These are phyloP conservation scores for Mycosarcoma maydis DNA, from an alignment of 1,284 basidiomycete species.

Conservation along the genomic window DNA sequence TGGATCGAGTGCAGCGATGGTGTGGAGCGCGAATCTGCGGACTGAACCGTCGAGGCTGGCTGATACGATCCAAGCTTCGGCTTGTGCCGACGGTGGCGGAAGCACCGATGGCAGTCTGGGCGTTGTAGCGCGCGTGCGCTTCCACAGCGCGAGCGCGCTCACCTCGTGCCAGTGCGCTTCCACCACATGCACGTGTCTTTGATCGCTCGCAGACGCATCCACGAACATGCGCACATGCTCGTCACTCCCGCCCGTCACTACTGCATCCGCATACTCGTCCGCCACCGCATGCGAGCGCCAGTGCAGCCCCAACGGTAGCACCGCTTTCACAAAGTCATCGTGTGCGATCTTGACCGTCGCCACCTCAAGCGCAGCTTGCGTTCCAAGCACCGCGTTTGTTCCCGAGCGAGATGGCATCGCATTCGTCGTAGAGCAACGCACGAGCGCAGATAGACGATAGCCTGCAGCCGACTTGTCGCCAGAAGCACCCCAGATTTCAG, in stretches of 20 bases:
- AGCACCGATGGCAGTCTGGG: neutral
- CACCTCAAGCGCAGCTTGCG: neutral
- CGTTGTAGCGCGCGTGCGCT: conserved; percentile 4
- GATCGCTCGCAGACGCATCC: too few relatives aligned
- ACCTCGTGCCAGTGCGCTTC: conserved; percentile 63
- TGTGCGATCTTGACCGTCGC: conserved; percentile 3
- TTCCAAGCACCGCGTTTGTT: neutral
- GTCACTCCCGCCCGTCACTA: conserved; percentile 32
- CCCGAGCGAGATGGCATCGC: too few relatives aligned
- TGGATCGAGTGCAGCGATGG: neutral
- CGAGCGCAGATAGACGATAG: conserved; percentile 10
- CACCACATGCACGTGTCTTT: too few relatives aligned
- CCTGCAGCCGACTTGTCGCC: conserved; percentile 22
- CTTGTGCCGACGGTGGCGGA: neutral
- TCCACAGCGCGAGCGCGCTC: conserved; percentile 30
- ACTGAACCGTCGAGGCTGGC: conserved; percentile 52
- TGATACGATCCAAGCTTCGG: conserved; percentile 47
- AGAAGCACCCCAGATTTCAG: conserved; percentile 23
- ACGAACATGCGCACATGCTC: conserved; percentile 37
- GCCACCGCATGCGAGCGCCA: too few relatives aligned
- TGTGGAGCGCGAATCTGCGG: conserved; percentile 36
- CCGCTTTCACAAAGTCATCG: conserved; percentile 23
- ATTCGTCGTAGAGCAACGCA: too few relatives aligned
- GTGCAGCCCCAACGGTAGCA: conserved; percentile 14
- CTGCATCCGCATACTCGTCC: too few relatives aligned